These are phyloP conservation scores for Hericium alpestre DNA, from an alignment of 768 basidiomycete genomes.

Conservation along the genomic window DNA sequence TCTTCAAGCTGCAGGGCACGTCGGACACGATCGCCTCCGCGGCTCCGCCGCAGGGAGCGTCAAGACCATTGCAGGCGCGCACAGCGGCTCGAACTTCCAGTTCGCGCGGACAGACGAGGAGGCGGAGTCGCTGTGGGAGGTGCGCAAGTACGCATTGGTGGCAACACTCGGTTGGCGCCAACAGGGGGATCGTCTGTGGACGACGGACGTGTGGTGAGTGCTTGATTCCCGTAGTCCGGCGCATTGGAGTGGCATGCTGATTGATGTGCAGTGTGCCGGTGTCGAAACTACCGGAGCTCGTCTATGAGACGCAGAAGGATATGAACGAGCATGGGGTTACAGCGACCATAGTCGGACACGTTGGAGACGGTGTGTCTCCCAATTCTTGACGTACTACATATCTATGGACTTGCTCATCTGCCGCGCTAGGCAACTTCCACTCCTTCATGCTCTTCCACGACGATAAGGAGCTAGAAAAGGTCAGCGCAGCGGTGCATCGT, in stretches of 20 bases:
- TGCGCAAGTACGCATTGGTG: constrained; percentile 76
- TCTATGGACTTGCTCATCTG: not conserved
- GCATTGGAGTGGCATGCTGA: not conserved
- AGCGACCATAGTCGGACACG: constrained; percentile 35
- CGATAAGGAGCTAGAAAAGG: constrained; percentile 46
- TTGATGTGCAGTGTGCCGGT: constrained; percentile 21
- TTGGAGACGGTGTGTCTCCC: constrained; percentile 26
- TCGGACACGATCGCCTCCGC: constrained; percentile 40
- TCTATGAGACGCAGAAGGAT: constrained; percentile 35
- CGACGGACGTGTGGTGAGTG: constrained; percentile 80
- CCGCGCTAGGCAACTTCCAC: constrained; percentile 34
- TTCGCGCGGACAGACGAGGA: constrained; percentile 69
- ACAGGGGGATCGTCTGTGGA: constrained; percentile 65
- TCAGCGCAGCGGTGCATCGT: constrained; percentile 54
- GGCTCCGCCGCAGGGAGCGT: constrained; percentile 48
- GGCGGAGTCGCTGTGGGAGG: constrained; percentile 71
- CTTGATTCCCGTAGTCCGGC: not conserved
- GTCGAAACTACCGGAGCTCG: constrained; percentile 24
- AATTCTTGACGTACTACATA: not conserved
- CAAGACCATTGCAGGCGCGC: constrained; percentile 49
- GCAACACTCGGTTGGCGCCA: constrained; percentile 48
- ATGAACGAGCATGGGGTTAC: constrained; percentile 29
- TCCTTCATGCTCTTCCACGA: constrained; percentile 45
- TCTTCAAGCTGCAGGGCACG: constrained; percentile 88
- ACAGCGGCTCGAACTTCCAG: constrained; percentile 51